Conservation (phyloP, 805 yeast genomes). For the Kodamaea lidongshanica region DNA sequence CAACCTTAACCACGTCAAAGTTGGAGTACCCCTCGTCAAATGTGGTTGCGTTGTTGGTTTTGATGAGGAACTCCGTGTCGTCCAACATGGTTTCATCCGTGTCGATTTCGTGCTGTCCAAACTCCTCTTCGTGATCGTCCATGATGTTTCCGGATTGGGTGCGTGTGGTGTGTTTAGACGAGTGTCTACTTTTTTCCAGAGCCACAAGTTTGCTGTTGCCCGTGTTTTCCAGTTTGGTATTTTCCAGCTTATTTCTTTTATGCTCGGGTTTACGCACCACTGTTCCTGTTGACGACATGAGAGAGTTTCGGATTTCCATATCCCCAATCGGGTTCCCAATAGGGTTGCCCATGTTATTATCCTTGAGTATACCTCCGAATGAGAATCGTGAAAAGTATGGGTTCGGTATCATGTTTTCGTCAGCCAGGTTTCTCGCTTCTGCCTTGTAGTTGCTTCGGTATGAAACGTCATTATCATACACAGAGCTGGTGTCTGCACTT, state of each 20-base stretch:
- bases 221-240: conserved; percentile 1
- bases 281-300: conserved; percentile 13
- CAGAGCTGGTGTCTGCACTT: too few relatives aligned
- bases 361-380: conserved; percentile 28
- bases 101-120: conserved; percentile 14
- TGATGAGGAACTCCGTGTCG: conserved; percentile 8
- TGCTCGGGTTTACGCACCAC: conserved; percentile 14
- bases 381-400: conserved; percentile 40
- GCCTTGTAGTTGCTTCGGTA: conserved; percentile 6
- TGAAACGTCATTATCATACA: too few relatives aligned
- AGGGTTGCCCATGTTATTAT: conserved; percentile 8
- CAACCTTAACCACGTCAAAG: conserved; percentile 22
- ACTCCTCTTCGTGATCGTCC: conserved; percentile 18
- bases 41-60: conserved; percentile 2
- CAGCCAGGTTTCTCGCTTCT: conserved; percentile 6
- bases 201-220: conserved; percentile 7
- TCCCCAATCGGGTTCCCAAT: too few relatives aligned
- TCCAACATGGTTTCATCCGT: conserved; percentile 19
- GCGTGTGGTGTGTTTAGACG: conserved; percentile 1
- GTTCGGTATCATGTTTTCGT: conserved; percentile 28
- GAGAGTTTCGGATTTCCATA: conserved; percentile 8
- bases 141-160: too few relatives aligned
- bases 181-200: conserved; percentile 14
- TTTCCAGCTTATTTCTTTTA: conserved; percentile 1
- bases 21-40: conserved; percentile 18